These are phyloP conservation scores for Ambrosia hybrid DNA, from an alignment of 140 eudicot species.

Conservation along the genomic window DNA sequence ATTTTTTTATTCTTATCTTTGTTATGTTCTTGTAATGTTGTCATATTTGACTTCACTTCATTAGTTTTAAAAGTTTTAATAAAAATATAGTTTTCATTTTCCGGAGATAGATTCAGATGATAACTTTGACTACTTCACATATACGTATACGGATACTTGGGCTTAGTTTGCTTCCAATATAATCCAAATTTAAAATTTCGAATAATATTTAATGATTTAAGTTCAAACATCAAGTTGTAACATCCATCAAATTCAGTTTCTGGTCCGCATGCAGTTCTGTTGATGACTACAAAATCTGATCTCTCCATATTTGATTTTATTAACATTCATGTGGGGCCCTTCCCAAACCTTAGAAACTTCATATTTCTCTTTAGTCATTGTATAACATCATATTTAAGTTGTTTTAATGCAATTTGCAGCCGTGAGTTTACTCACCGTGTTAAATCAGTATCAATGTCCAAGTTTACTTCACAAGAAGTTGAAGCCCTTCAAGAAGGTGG, in stretches of 20 bases:
- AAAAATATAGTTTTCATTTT: too few species aligned
- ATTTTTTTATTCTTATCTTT: not conserved
- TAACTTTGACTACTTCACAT: too few species aligned
- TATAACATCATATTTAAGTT: slow-evolving; percentile 18
- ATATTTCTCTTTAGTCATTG: slow-evolving; percentile 1
- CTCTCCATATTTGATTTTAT: not conserved
- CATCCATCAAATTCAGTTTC: too few species aligned
- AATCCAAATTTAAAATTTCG: too few species aligned
- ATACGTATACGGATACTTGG: too few species aligned
- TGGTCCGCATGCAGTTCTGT: too few species aligned
- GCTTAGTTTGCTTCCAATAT: too few species aligned
- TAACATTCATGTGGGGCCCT: slow-evolving; percentile 2
- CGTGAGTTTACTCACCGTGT: slow-evolving; percentile 99
- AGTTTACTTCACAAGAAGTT: slow-evolving; percentile 92
- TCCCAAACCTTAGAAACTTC: slow-evolving; percentile 1
- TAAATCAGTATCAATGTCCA: slow-evolving; percentile 91
- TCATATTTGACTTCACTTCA: not conserved
- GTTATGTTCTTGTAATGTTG: not conserved
- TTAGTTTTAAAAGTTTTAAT: not conserved
- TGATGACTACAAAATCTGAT: not conserved
- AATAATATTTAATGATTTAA: too few species aligned
- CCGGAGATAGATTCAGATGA: too few species aligned
- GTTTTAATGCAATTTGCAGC: slow-evolving; percentile 44
- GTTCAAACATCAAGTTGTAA: too few species aligned
- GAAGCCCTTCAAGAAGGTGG: slow-evolving; percentile 96